Evolutionary conservation across 257 asterid genomes (phyloP).

Genomic region (Anisodus acutangulus): DNA sequence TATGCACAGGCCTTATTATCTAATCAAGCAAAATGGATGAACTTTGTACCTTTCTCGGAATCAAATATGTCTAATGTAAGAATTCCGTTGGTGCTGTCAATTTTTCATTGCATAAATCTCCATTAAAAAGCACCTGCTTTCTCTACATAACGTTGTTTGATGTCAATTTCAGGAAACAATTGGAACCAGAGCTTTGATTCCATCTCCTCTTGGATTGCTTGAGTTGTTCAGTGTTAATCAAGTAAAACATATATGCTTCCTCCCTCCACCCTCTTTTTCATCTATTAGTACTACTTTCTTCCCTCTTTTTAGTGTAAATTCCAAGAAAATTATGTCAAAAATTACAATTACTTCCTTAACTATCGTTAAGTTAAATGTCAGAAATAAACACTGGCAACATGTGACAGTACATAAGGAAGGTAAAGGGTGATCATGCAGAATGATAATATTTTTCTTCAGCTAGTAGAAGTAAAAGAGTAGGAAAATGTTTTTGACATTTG

Average conservation of each 20-base stretch:
- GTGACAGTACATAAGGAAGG: neutral
- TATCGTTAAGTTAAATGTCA: neutral
- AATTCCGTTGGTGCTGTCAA: neutral
- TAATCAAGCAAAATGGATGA: conserved; percentile 74
- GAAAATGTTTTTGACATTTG: neutral
- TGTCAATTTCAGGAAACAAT: conserved; percentile 49
- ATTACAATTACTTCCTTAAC: neutral
- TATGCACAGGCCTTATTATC: conserved; percentile 63
- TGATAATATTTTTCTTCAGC: neutral
- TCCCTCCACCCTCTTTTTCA: conserved; percentile 5
- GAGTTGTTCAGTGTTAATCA: conserved; percentile 69
- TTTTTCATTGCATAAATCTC: neutral
- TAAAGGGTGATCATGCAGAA: neutral
- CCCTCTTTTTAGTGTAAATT: neutral
- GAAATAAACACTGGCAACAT: neutral
- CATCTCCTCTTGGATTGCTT: conserved; percentile 62
- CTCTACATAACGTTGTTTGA: neutral
- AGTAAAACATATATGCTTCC: conserved; percentile 37
- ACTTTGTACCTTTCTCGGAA: conserved; percentile 57
- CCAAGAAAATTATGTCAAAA: neutral
- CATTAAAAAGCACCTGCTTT: neutral
- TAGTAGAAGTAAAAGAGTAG: neutral
- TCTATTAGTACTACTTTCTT: neutral
- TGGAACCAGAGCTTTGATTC: conserved; percentile 73
- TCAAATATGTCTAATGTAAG: conserved; percentile 54